Base-by-base conservation (phyloP, 371 early-diverging fungal species). In the Rhizopus microsporus region DNA sequence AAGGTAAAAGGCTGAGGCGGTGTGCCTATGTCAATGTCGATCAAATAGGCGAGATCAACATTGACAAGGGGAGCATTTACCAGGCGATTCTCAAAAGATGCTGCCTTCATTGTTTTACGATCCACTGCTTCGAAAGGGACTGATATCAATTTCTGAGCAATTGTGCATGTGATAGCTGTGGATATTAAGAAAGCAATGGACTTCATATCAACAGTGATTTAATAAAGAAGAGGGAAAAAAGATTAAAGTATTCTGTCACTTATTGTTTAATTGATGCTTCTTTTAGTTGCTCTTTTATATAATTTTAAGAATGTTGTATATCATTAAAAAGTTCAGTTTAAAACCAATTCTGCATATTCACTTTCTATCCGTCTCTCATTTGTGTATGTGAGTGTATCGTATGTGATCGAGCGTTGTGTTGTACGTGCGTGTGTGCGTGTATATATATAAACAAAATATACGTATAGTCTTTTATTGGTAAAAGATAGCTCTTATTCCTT, bases 1-100 rank as follows among this genome's bases (percentile, higher is more conserved):
- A 78, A 17, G 2, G 73, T 71, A 52, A 78, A 78, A 1, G 63
- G 63, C 35, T 78, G 78, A 10, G 75, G 75, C 23, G 78, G 78
- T 3, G 72, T 65, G 29, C 74, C 73, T 51, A 78, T 58, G 15
- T 63, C 39, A 9, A 78, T 59, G 23, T 78, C 65, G 15, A 78
- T 69, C n/a, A 78, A 38, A 30, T 78, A 78, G 5, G 70, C 70
- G 15, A 70, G 42, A 52, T 70, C 70, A 15, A 67, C 50, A 56
- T 70, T 70, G 35, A 57, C 60, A n/a, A 70, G 40, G 13, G 57
- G 57, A 5, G 50, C 59, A 23, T 57, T 34, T 2, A 70, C 38
- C 15, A 49, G 53, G 7, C 30, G 46, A 46, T 46, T 46, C 7
- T 23, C 46, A 46, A 23, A 46, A 8, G 46, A 5, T 9, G 40